Base-by-base conservation (phyloP, 805 yeast genomes). In the Huiozyma sinensis region DNA sequence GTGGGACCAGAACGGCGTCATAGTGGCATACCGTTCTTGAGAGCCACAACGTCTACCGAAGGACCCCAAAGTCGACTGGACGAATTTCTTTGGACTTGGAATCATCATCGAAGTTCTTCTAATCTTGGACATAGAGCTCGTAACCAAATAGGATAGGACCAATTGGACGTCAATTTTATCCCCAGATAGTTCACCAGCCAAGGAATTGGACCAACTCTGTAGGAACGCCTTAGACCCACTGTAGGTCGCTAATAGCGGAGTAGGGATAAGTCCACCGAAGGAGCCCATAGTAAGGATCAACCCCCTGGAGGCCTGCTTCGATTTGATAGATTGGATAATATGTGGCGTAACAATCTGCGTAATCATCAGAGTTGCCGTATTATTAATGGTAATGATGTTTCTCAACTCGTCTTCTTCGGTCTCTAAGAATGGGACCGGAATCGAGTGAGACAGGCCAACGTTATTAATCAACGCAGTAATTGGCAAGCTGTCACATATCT, bases 161-260 rank as follows among this genome's bases (percentile, higher is more conserved):
- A 87, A 68, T 65, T 90, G 88, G 45, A 87, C 97, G 58, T 92
- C 98, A 50, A 92, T 74, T 24, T 79, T 77, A 43, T 74, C 62
- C 0, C 75, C 64, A 43, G 71, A 68, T 56, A 92, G 72, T 65
- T 92, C 98, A 33, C 89, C 88, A 12, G 95, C 83, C 52, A 92
- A 71, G 1, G 96, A 88, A 42, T 76, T 69, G 40, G 92, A 84
- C 97, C 98, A 92, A 47, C 79, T 77, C 68, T 92, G 97, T 60
- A 92, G 72, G 64, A 92, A 92, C 6, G 95, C 87, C 69, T 92
- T 92, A 39, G 97, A 87, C 27, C 98, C 98, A 13, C 97, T 83
- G 69, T 92, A 92, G 8, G 89, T 83, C 13, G 97, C 95, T 54
- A 92, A 73, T 53, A 79, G 73, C 24, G 98, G 97, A 9, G 95